These are phyloP conservation scores for Ramalina peruviana DNA, from an alignment of 495 filamentous ascomycete species.

Conservation along the genomic window DNA sequence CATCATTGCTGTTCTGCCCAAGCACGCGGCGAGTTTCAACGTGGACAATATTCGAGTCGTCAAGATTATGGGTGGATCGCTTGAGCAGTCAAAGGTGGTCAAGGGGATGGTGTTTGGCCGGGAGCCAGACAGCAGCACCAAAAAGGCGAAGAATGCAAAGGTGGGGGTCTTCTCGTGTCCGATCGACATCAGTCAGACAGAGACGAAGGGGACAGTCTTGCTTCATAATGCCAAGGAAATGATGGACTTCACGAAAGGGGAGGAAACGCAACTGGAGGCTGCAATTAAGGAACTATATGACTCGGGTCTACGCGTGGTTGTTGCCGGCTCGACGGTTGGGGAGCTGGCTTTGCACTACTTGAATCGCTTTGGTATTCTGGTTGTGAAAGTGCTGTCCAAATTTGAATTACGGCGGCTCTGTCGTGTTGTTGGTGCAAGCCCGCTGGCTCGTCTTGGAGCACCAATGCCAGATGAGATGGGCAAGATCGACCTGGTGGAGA, in stretches of 20 bases:
- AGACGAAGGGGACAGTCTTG: conserved; percentile 99
- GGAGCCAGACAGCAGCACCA: conserved; percentile 78
- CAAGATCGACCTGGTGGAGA: conserved; percentile 87
- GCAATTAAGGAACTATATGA: conserved; percentile 92
- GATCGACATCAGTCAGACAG: conserved; percentile 89
- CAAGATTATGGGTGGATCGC: conserved; percentile 96
- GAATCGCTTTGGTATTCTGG: conserved; percentile 87
- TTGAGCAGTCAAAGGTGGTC: conserved; percentile 85
- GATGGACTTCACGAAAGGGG: conserved; percentile 94
- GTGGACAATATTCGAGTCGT: conserved; percentile 98
- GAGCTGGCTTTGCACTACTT: conserved; percentile 96
- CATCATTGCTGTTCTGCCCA: conserved; percentile 85
- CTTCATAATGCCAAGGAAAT: conserved; percentile 97
- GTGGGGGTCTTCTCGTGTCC: conserved; percentile 95
- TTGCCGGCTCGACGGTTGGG: conserved; percentile 82
- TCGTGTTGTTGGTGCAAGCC: conserved; percentile 91
- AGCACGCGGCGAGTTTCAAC: conserved; percentile 97
- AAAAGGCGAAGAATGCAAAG: conserved; percentile 84
- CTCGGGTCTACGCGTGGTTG: conserved; percentile 78
- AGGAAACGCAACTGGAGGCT: conserved; percentile 80
- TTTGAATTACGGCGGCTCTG: conserved; percentile 90
- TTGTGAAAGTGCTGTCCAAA: conserved; percentile 96
- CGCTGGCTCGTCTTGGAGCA: conserved; percentile 85
- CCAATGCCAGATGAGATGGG: conserved; percentile 99
- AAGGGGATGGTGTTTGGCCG: conserved; percentile 98